phyloP scores from a whole-genome alignment of 495 filamentous ascomycete species.

The Neurospora cerealis region DNA sequence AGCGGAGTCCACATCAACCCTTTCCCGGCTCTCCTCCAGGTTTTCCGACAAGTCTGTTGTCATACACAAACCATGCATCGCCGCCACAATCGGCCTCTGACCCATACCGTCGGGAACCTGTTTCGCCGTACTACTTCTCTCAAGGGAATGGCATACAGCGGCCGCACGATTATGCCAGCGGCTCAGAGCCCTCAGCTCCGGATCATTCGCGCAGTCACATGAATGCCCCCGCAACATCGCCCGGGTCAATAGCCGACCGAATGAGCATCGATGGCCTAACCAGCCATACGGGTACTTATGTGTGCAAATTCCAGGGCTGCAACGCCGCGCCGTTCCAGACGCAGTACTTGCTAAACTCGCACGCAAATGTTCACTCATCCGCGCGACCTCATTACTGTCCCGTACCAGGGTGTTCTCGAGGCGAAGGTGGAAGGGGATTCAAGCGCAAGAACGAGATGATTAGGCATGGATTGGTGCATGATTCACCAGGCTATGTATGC shows the following conservation, averaged over 20 bases:
- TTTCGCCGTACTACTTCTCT: constrained; percentile 13
- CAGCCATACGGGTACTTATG: constrained; percentile 21
- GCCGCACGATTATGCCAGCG: constrained; percentile 11
- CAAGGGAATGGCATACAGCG: constrained; percentile 10
- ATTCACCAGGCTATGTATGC: constrained; percentile 93
- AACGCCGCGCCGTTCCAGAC: constrained; percentile 85
- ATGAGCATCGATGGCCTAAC: constrained; percentile 44
- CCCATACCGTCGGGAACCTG: constrained; percentile 12
- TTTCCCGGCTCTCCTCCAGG: constrained; percentile 18
- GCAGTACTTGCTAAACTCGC: constrained; percentile 74
- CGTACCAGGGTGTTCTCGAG: constrained; percentile 66
- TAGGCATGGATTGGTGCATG: constrained; percentile 87
- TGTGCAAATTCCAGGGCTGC: constrained; percentile 46
- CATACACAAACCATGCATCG: constrained; percentile 17
- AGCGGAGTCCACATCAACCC: constrained; percentile 16
- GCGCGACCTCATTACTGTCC: constrained; percentile 87
- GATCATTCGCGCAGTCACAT: constrained; percentile 16
- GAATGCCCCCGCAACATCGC: constrained; percentile 15
- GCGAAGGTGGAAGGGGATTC: constrained; percentile 84
- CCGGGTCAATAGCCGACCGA: constrained; percentile 31
- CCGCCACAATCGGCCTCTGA: constrained; percentile 28
- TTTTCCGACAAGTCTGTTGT: constrained; percentile 9
- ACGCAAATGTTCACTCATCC: constrained; percentile 92
- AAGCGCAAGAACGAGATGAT: constrained; percentile 99
- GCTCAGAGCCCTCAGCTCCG: constrained; percentile 21